Evolutionary conservation across 257 asterid species (phyloP).

Genomic region (Plantago elongata): DNA sequence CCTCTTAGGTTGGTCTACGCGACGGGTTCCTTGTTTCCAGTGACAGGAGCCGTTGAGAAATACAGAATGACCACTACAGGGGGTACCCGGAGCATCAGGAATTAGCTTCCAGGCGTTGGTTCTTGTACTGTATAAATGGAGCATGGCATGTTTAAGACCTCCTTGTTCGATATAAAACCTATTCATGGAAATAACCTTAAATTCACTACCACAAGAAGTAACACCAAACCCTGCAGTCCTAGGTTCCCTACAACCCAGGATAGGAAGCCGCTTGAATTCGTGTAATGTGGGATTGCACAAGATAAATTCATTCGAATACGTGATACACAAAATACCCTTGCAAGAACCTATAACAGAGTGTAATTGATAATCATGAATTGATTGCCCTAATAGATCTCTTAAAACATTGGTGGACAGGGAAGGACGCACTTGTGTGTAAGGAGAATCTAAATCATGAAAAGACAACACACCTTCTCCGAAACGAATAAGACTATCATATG

Average conservation of each 20-base stretch:
- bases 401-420: too few species aligned
- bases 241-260: background rate
- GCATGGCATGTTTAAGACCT: background rate
- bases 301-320: background rate
- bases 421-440: too few species aligned
- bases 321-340: background rate
- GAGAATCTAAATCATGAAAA: background rate
- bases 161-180: background rate
- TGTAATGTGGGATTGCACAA: background rate
- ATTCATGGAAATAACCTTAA: background rate
- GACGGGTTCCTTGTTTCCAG: too few species aligned
- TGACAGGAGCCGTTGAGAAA: background rate
- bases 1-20: too few species aligned
- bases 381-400: too few species aligned
- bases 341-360: background rate
- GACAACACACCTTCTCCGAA: too few species aligned
- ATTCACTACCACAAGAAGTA: background rate
- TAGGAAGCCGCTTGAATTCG: background rate
- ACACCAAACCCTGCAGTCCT: background rate
- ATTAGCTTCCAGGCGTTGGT: background rate
- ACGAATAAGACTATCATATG: too few species aligned
- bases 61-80: too few species aligned
- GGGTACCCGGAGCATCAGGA: background rate
- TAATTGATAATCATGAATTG: background rate
- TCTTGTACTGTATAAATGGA: background rate